Base-by-base conservation (phyloP, 2,329 filamentous ascomycete genomes). In the Aureobasidium zeae region DNA sequence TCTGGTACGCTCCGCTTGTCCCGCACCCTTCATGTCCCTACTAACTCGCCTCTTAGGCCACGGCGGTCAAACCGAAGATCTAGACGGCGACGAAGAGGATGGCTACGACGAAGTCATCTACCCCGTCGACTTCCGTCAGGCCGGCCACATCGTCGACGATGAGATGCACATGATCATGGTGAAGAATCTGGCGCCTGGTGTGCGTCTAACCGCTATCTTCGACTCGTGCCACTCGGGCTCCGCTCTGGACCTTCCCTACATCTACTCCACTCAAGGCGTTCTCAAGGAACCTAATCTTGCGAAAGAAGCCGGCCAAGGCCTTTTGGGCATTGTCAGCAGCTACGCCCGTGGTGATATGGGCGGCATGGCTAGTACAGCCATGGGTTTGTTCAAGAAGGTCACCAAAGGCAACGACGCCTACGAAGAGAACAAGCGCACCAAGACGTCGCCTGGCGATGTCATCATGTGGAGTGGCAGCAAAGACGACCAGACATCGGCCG, bases 391-490 rank as follows among this genome's bases (percentile, higher is more conserved):
- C 65, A 95, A 95, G 71, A 84, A 87, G 60, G 87, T 86, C 13
- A 83, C 85, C 16, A 76, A 69, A 48, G 88, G 88, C 52, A 80
- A 91, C 53, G 77, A 82, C 25, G 81, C 81, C 13, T 81, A 87
- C 63, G 75, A 93, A 65, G 80, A 79, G 61, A 85, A 88, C 50
- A 73, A 86, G 60, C 76, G 83, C 52, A 96, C 89, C 30, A 93
- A 93, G 69, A 96, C 91, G 12, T 91, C 83, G 44, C 82, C 88
- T 1, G 91, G 91, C 29, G 91, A 98, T 64, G 91, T 98, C 22
- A 78, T 98, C 60, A 94, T 95, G 85, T 94, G 88, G 83, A 94
- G 86, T 49, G 91, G 91, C 46, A 93, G 86, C 68, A 95, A 94
- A 66, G 91, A 98, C 60, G 78, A 81, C 49, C 91, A 96, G 66